Percentiles rank a stretch among this genome's conserved stretches.
Evolutionary conservation across 345 rosid species (phyloP).

Genomic region (Bretschneidera sinensis): DNA sequence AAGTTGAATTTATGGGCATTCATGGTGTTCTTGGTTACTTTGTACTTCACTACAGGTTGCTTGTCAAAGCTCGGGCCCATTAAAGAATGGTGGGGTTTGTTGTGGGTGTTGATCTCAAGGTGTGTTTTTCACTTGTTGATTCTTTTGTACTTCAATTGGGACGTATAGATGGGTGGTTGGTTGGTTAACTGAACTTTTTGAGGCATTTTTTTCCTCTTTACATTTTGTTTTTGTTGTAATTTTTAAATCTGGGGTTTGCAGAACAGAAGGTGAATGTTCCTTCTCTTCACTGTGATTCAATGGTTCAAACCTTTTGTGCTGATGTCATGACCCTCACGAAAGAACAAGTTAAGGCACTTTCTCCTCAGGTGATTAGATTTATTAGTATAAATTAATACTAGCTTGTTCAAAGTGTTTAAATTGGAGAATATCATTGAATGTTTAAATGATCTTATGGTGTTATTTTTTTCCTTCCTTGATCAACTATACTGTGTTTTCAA

Average conservation of each 20-base stretch:
- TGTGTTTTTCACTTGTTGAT: constrained; percentile 22
- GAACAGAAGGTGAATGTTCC: constrained; percentile 98
- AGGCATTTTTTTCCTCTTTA: neutral
- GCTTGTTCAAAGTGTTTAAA: neutral
- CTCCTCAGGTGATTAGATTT: constrained; percentile 54
- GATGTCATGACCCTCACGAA: constrained; percentile 65
- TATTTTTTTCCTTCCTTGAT: neutral
- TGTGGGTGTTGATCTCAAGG: constrained; percentile 91
- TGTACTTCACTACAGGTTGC: constrained; percentile 55
- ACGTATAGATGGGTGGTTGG: neutral
- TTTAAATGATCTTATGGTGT: neutral
- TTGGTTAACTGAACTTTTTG: neutral
- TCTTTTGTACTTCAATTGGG: neutral
- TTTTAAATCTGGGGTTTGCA: constrained; percentile 35
- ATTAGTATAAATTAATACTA: neutral
- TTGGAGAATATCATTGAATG: constrained; percentile 1
- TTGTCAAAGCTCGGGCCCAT: constrained; percentile 84
- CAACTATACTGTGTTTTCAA: no score
- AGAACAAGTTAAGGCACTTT: constrained; percentile 54
- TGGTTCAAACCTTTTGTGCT: constrained; percentile 77
- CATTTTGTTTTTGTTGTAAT: constrained; percentile 6
- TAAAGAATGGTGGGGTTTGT: constrained; percentile 74
- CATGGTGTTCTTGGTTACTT: neutral
- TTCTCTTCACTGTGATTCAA: constrained; percentile 63
- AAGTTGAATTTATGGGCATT: constrained; percentile 1